These are phyloP conservation scores for Rhynchospora tenuis DNA, from an alignment of 176 grass and related monocot species.

Conservation along the genomic window DNA sequence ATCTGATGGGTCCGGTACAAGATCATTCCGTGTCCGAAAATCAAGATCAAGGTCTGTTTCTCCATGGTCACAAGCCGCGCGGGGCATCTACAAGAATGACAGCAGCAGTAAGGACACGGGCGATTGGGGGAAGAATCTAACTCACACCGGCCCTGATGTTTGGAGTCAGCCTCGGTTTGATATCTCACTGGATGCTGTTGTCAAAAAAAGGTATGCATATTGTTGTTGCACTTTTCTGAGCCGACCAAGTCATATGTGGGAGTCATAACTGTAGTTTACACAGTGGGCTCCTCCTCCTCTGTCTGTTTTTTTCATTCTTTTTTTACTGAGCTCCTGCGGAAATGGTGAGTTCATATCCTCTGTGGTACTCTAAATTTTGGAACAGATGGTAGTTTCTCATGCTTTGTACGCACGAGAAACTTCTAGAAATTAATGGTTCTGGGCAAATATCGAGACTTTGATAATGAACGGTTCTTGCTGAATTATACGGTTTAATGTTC, in stretches of 20 bases:
- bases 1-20: background rate
- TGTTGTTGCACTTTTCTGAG: background rate
- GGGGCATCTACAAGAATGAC: background rate
- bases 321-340: no score
- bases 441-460: background rate
- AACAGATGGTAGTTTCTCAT: no score
- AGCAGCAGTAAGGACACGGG: background rate
- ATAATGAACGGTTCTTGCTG: background rate
- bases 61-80: slow-evolving; percentile 1
- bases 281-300: no score
- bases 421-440: no score
- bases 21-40: background rate
- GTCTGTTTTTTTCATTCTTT: no score
- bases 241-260: background rate
- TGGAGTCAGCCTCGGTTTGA: background rate
- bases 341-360: no score
- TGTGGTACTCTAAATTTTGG: no score
- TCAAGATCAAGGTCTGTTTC: slow-evolving; percentile 10
- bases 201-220: background rate
- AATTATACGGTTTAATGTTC: background rate
- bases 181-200: background rate
- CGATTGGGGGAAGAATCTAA: background rate
- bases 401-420: no score
- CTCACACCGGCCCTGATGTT: background rate
- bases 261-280: background rate